phyloP scores from a whole-genome alignment of 257 asterid species.

The Solanum habrochaites region DNA sequence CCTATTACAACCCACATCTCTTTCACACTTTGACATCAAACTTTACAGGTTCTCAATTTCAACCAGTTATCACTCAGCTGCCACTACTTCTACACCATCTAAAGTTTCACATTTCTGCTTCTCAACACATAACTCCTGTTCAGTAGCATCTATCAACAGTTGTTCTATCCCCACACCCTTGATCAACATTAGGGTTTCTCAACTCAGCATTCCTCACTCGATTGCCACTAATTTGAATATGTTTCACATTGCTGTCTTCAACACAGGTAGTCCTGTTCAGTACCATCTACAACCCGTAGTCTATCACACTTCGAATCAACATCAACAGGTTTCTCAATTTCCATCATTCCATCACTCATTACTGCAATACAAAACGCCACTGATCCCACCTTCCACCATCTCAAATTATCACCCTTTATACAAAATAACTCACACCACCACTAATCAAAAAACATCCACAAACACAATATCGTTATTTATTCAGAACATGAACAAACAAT shows the following conservation, averaged over 20 bases:
- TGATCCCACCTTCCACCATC: constrained; percentile 28
- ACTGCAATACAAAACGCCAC: constrained; percentile 19
- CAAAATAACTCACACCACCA: constrained; percentile 1
- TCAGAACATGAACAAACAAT: not conserved
- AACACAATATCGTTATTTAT: not conserved
- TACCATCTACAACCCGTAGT: constrained; percentile 6
- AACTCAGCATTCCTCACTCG: constrained; percentile 14
- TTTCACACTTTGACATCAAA: constrained; percentile 22
- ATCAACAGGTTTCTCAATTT: constrained; percentile 14
- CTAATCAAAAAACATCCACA: constrained; percentile 10
- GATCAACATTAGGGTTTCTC: constrained; percentile 16
- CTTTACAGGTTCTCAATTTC: constrained; percentile 15
- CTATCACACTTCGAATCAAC: constrained; percentile 21
- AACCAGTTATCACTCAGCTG: constrained; percentile 14
- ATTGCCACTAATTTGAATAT: not conserved
- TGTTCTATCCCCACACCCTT: constrained; percentile 17
- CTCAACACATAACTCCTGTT: not conserved
- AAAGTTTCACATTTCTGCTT: not conserved
- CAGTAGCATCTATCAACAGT: constrained; percentile 11
- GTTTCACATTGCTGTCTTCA: not conserved
- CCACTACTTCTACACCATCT: constrained; percentile 6
- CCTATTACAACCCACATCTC: constrained; percentile 8
- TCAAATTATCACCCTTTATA: constrained; percentile 12
- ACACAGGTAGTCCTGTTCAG: not conserved
- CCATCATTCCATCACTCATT: constrained; percentile 22